These are phyloP conservation scores for Epichloe hybrida DNA, from an alignment of 2,329 filamentous ascomycete genomes.

Conservation along the genomic window DNA sequence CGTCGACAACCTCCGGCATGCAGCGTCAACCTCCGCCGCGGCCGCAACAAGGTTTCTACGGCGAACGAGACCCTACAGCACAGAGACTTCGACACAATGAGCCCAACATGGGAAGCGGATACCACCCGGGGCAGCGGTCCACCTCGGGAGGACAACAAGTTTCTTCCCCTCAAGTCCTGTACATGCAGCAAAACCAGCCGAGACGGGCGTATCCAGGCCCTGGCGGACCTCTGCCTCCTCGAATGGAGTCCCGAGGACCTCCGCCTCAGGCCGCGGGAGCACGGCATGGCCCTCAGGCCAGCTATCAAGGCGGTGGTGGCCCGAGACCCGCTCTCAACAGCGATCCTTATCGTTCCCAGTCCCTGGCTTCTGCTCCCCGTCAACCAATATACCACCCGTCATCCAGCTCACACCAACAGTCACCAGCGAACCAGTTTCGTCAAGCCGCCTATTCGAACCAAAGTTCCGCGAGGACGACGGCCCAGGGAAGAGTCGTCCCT, in stretches of 20 bases:
- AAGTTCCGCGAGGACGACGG: slow-evolving; percentile 64
- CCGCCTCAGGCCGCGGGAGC: slow-evolving; percentile 27
- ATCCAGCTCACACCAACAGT: slow-evolving; percentile 45
- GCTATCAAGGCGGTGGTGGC: slow-evolving; percentile 48
- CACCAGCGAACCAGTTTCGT: slow-evolving; percentile 63
- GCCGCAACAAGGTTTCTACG: slow-evolving; percentile 27
- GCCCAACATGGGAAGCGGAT: slow-evolving; percentile 33
- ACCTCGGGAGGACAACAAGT: slow-evolving; percentile 32
- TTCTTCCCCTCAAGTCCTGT: slow-evolving; percentile 30
- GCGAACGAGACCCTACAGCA: slow-evolving; percentile 16
- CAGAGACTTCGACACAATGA: slow-evolving; percentile 19
- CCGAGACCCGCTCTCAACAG: slow-evolving; percentile 62
- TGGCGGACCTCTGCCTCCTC: slow-evolving; percentile 39
- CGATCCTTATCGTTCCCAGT: slow-evolving; percentile 85
- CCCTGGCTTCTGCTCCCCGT: slow-evolving; percentile 63
- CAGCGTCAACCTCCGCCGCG: slow-evolving; percentile 51
- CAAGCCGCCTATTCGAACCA: slow-evolving; percentile 57
- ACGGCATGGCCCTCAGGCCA: slow-evolving; percentile 39
- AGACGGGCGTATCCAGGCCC: slow-evolving; percentile 32
- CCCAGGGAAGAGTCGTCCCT: slow-evolving; percentile 81
- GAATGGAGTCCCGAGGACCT: slow-evolving; percentile 48
- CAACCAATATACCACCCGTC: slow-evolving; percentile 59
- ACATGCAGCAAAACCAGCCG: slow-evolving; percentile 30
- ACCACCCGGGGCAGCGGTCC: slow-evolving; percentile 40
- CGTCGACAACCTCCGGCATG: slow-evolving; percentile 39